Percentiles rank a stretch among this genome's conserved stretches.
phyloP scores from a whole-genome alignment of 1,284 basidiomycete genomes.

The Flammula alnicola region DNA sequence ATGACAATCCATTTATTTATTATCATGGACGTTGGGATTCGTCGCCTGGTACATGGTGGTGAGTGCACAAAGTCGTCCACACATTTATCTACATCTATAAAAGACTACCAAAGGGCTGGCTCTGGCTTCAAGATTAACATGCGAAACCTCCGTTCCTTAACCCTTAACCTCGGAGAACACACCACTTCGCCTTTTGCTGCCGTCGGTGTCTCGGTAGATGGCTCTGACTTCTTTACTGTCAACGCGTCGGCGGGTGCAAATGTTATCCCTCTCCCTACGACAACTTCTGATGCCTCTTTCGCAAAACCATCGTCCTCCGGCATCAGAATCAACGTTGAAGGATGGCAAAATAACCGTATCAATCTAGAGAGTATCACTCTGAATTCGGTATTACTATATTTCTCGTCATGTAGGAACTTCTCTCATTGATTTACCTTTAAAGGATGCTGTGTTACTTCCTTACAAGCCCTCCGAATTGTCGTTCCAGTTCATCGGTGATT shows the following conservation, averaged over 20 bases:
- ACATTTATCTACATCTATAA: background rate
- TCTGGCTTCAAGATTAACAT: slow-evolving; percentile 59
- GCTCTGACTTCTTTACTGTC: slow-evolving; percentile 48
- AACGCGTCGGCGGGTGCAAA: slow-evolving; percentile 55
- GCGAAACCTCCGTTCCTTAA: slow-evolving; percentile 46
- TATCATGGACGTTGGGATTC: slow-evolving; percentile 41
- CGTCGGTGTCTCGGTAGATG: slow-evolving; percentile 55
- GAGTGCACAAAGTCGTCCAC: slow-evolving; percentile 2
- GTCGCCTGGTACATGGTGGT: slow-evolving; percentile 41
- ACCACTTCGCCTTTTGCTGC: slow-evolving; percentile 51
- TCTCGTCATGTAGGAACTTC: background rate
- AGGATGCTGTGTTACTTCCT: slow-evolving; percentile 51
- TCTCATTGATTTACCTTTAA: background rate
- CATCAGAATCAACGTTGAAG: slow-evolving; percentile 56
- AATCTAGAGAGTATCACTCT: slow-evolving; percentile 51
- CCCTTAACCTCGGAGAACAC: slow-evolving; percentile 51
- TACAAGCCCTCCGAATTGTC: slow-evolving; percentile 50
- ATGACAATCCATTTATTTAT: slow-evolving; percentile 34
- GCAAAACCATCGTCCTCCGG: slow-evolving; percentile 33
- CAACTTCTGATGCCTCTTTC: background rate
- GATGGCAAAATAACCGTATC: slow-evolving; percentile 62
- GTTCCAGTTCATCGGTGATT: slow-evolving; percentile 65
- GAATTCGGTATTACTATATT: slow-evolving; percentile 41
- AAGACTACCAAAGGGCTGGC: slow-evolving; percentile 45
- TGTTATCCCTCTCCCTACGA: slow-evolving; percentile 40